A percentile compares a stretch with the other conserved stretches of the same genome.
These are phyloP conservation scores for Ogataea nakhonphanomensis DNA, from an alignment of 805 yeast genomes.

Conservation along the genomic window DNA sequence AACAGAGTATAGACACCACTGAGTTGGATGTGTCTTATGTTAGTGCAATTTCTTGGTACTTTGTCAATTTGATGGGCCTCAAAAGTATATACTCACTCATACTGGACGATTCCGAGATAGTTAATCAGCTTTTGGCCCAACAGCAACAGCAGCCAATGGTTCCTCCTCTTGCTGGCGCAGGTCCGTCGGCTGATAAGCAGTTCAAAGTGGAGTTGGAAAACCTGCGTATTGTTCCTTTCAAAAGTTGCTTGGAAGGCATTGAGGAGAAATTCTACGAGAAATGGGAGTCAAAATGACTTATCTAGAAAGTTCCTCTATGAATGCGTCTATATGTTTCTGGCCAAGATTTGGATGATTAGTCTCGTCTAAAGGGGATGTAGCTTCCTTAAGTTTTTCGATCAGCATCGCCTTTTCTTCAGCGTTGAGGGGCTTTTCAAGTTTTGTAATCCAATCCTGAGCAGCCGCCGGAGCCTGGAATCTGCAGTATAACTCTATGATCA, in stretches of 20 bases:
- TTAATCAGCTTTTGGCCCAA: conserved; percentile 42
- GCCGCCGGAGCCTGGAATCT: conserved; percentile 25
- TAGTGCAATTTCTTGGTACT: conserved; percentile 92
- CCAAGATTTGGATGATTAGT: conserved; percentile 9
- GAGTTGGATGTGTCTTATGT: conserved; percentile 92
- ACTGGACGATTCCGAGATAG: conserved; percentile 50
- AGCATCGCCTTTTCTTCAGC: conserved; percentile 6
- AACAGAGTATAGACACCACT: conserved; percentile 77
- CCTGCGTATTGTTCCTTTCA: conserved; percentile 38
- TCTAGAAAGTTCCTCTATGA: conserved; percentile 7
- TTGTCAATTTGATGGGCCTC: conserved; percentile 81
- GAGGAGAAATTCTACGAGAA: conserved; percentile 49
- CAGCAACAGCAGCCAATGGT: conserved; percentile 31
- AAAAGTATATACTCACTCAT: conserved; percentile 72
- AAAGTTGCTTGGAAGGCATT: conserved; percentile 57
- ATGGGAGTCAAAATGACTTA: conserved; percentile 8
- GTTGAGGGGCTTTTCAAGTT: conserved; percentile 5
- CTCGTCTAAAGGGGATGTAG: neutral
- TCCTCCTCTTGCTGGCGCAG: conserved; percentile 47
- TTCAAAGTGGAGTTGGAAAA: conserved; percentile 73
- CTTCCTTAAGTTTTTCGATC: conserved; percentile 1
- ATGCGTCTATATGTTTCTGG: conserved; percentile 6
- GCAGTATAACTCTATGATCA: conserved; percentile 21
- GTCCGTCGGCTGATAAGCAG: conserved; percentile 58
- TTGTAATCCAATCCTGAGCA: conserved; percentile 21